Evolutionary conservation across 371 early-diverging fungal genomes (phyloP), one percentile per base, ranked within the genome.

Genomic region (Mortierella sp.): DNA sequence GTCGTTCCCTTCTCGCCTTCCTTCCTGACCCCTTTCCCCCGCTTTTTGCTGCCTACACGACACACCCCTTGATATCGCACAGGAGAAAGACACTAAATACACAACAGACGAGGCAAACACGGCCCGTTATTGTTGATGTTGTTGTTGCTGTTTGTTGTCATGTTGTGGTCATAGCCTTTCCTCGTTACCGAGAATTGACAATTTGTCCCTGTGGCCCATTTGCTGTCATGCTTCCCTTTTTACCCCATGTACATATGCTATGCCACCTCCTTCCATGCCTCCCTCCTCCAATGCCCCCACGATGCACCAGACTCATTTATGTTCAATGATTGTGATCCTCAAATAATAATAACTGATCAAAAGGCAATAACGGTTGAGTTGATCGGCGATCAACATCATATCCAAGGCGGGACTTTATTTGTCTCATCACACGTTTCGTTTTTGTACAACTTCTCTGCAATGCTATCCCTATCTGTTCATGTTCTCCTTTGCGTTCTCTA

Each of bases 31-130:
- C 58, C 28, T 58, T 13, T 26, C 28, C 63, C 63, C 34, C 34
- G 60, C 60, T 31, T 60, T 60, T 60, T 6, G 34, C 34, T 34
- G 63, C 34, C 63, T 31, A 58, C 58, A 58, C 58, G 26, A 26
- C 31, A 16, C 63, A 63, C 63, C 63, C 63, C 63, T 63, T 63
- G 63, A 63, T 31, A 63, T 63, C 50, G 16, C 31, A 31, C 13
- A 31, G n/a, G 55, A 55, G 21, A 21, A 55, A 38, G 42, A 5
- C 31, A 26, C 28, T 16, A 31, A 60, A 31, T 5, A 60, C 60
- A 28, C 31, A 63, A 19, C 63, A 31, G 63, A 13, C 58, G 34
- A 31, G 31, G 31, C 34, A 14, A 28, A 19, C 14, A 26, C 28
- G 1, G 19, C 26, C 58, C 31, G 50, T 50, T 50, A 2, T 50